Evolutionary conservation across 345 rosid genomes (phyloP).

Genomic region (Erodium maritimum): DNA sequence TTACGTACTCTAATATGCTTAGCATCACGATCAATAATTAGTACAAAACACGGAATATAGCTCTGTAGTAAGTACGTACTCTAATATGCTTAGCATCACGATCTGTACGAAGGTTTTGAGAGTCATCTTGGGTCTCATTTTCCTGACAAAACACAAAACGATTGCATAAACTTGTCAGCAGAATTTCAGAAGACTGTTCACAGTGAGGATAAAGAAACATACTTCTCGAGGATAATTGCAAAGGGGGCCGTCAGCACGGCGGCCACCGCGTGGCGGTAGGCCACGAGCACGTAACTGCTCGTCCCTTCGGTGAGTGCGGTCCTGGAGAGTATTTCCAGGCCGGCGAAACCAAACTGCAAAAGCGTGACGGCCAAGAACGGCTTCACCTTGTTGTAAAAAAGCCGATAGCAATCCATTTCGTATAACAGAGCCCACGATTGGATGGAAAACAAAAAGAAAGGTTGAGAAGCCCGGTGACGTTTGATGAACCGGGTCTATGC

Average conservation of each 20-base stretch:
- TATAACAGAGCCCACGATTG: too few species aligned
- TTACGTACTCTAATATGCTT: conserved; percentile 53
- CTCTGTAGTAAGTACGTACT: background rate
- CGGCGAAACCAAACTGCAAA: conserved; percentile 7
- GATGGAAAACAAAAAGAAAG: too few species aligned
- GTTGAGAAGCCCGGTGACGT: too few species aligned
- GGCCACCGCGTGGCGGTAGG: conserved; percentile 18
- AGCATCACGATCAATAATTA: too few species aligned
- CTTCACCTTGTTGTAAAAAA: background rate
- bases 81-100: conserved; percentile 26
- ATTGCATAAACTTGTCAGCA: too few species aligned
- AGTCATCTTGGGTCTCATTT: conserved; percentile 70
- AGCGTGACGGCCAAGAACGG: conserved; percentile 7
- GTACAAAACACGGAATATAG: background rate
- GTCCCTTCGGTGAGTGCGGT: conserved; percentile 20
- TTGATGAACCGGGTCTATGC: too few species aligned
- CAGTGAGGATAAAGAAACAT: too few species aligned
- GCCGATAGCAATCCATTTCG: background rate
- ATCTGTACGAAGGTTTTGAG: conserved; percentile 45
- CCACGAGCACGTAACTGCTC: conserved; percentile 29
- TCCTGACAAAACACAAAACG: conserved; percentile 31
- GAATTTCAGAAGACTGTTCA: too few species aligned
- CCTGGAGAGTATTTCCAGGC: conserved; percentile 10
- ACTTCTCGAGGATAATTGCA: conserved; percentile 8
- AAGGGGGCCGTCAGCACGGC: conserved; percentile 9